Base-by-base conservation (phyloP, 805 yeast species). In the Debaryomyces prosopidis region DNA sequence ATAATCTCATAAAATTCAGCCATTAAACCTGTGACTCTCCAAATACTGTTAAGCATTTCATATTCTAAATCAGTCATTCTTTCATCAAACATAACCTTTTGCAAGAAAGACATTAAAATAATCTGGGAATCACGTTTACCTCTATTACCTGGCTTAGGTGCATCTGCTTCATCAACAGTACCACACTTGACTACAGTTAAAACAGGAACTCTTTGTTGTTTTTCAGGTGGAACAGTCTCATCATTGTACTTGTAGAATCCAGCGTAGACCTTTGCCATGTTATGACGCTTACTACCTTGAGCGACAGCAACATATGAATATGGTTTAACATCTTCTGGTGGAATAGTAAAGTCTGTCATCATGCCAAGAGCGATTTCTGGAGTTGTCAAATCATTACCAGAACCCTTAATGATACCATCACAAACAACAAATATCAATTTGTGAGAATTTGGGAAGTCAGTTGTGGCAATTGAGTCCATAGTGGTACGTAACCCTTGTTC, bases 41-140 rank as follows among this genome's bases (percentile, higher is more conserved):
- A 88, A 18, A 91, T 85, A 36, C 79, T 79, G 44, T 77, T 77
- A 59, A 89, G 68, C 52, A 90, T 74, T 60, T 87, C 94, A 58
- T 79, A 89, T 54, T 91, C 96, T 47, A 90, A 78, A 53, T 85
- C 88, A 0, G 96, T 85, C 97, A 90, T 90, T 75, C 97, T 82
- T 65, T 91, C 97, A 65, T 90, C 91, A 65, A 88, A 89, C 56
- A 91, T 88, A 15, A 90, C 79, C 55, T 82, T 85, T 66, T 90
- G 96, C 58, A 90, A 75, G 66, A 90, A 90, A 0, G 92, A 84
- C 97, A 90, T 90, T 56, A 90, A 72, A 49, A 90, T 84, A 48
- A 90, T 84, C 65, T 90, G 97, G 17, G 97, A 88, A 62, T 90
- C 97, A 70, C 97, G 87, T 66, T 90, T 90, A 68, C 97, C 97